phyloP scores from a whole-genome alignment of 345 rosid genomes.

The Eucalyptus victrix region DNA sequence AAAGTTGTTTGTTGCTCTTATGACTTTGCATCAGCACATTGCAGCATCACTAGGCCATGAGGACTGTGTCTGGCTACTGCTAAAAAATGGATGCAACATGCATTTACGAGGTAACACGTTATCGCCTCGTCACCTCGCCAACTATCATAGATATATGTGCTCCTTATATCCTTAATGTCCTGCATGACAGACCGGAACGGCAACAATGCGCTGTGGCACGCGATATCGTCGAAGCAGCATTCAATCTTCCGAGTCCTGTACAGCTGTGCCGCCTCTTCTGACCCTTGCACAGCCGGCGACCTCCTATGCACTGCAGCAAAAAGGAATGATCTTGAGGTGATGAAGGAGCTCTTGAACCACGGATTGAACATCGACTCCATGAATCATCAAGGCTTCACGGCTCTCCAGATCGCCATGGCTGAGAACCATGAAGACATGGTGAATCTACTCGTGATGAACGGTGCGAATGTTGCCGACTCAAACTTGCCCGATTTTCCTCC shows the following conservation, averaged over 20 bases:
- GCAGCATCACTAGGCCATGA: constrained; percentile 86
- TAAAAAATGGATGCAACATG: constrained; percentile 69
- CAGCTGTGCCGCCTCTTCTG: constrained; percentile 45
- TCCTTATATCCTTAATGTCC: background rate
- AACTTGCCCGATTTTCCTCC: constrained; percentile 6
- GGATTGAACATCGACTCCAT: constrained; percentile 46
- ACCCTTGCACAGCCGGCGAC: constrained; percentile 51
- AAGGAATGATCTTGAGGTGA: constrained; percentile 37
- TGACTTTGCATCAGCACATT: constrained; percentile 43
- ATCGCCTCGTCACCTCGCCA: accelerated
- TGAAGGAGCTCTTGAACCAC: constrained; percentile 46
- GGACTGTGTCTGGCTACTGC: constrained; percentile 64
- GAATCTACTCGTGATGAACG: constrained; percentile 46
- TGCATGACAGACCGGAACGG: constrained; percentile 44
- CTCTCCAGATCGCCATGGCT: constrained; percentile 49
- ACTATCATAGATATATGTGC: background rate
- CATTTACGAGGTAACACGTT: constrained; percentile 34
- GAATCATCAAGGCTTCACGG: constrained; percentile 48
- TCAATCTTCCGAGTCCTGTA: constrained; percentile 54
- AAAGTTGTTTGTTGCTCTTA: background rate
- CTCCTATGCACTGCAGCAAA: constrained; percentile 72
- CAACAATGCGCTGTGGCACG: constrained; percentile 77
- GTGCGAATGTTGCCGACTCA: constrained; percentile 34
- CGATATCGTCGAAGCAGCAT: constrained; percentile 45
- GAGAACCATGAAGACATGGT: constrained; percentile 57